Conservation (phyloP, 2,329 filamentous ascomycete species). For the Lasiodiplodia citricola region DNA sequence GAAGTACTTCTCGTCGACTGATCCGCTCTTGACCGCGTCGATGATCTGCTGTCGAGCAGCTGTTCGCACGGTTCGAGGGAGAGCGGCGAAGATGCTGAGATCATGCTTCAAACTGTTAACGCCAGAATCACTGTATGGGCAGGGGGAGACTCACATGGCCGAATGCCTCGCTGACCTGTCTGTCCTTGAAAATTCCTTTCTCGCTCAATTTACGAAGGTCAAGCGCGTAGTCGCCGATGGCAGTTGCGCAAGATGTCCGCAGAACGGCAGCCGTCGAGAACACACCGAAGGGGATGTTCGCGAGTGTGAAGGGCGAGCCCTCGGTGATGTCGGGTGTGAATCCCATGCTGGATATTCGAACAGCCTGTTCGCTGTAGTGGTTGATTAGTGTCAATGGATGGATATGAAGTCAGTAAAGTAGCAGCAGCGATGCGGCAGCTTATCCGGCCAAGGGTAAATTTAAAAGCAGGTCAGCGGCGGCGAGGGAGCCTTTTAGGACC, state of each 20-base stretch:
- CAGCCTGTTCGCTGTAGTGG: not conserved
- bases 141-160: not conserved
- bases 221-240: conserved; percentile 16
- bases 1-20: conserved; percentile 28
- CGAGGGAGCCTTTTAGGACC: not conserved
- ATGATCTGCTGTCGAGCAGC: conserved; percentile 47
- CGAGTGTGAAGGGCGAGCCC: conserved; percentile 25
- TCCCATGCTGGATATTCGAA: not conserved
- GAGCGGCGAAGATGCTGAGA: conserved; percentile 58
- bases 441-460: not conserved
- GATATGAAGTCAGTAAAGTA: not conserved
- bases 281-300: conserved; percentile 29
- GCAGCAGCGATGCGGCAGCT: not conserved
- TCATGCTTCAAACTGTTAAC: not conserved
- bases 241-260: conserved; percentile 7
- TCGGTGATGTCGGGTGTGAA: conserved; percentile 9
- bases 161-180: not conserved
- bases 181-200: not conserved
- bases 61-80: conserved; percentile 47
- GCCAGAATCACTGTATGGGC: not conserved
- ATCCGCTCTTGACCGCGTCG: conserved; percentile 37
- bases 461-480: not conserved
- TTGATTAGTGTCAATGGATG: not conserved
- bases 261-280: conserved; percentile 3
- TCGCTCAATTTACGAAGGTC: not conserved